These are phyloP conservation scores for Hemisphaericaspora lyxosophila DNA, from an alignment of 1,139 yeast species.

Conservation along the genomic window DNA sequence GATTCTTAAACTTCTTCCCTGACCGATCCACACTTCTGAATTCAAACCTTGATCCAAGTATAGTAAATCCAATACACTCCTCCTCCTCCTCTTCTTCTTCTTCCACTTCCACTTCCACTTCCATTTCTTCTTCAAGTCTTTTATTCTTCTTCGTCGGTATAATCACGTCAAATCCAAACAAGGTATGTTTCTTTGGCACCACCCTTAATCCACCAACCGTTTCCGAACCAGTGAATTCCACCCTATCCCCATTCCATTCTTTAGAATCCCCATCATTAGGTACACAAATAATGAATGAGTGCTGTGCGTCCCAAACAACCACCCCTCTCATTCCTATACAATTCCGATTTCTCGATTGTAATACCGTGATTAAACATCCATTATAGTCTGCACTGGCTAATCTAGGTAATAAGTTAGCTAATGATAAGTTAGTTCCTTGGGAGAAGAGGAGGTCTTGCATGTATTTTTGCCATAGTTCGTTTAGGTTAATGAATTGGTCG, in stretches of 20 bases:
- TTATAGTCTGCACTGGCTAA: constrained; percentile 81
- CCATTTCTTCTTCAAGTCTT: constrained; percentile 2
- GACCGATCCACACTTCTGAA: constrained; percentile 80
- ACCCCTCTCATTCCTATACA: constrained; percentile 72
- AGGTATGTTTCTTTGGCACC: constrained; percentile 60
- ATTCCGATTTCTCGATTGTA: constrained; percentile 56
- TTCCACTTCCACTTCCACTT: background rate
- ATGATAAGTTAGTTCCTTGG: constrained; percentile 7
- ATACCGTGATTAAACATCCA: constrained; percentile 68
- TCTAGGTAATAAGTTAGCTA: constrained; percentile 43
- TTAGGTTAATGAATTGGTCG: constrained; percentile 53
- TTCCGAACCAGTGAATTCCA: constrained; percentile 27
- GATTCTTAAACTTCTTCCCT: constrained; percentile 81
- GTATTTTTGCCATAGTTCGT: constrained; percentile 63
- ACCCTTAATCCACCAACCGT: constrained; percentile 53
- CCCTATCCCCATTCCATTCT: constrained; percentile 20
- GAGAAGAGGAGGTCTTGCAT: constrained; percentile 52
- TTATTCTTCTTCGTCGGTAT: constrained; percentile 20
- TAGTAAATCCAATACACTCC: constrained; percentile 54
- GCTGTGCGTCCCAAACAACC: constrained; percentile 84
- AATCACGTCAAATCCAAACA: constrained; percentile 56
- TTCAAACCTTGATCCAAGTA: constrained; percentile 79
- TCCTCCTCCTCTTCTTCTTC: constrained; percentile 24
- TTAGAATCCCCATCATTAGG: constrained; percentile 42
- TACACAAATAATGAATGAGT: constrained; percentile 65